Evolutionary conservation across 164 flowering plant genomes (phyloP), one percentile per base, ranked within the genome.

Genomic region (Magnolia changhungtana): DNA sequence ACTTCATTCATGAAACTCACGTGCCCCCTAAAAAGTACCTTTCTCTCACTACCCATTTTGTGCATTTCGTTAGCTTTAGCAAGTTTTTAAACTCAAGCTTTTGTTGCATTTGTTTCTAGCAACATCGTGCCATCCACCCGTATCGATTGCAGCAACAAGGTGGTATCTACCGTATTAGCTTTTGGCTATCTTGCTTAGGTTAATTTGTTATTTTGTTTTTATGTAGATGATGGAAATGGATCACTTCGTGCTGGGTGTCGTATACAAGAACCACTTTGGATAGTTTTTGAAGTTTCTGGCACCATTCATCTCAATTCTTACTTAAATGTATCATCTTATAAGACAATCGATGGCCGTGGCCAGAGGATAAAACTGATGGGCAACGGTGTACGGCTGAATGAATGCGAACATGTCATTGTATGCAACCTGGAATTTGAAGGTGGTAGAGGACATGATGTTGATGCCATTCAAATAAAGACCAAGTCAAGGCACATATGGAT

Each of bases 331-430:
- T 92, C 95, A 0, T 93, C 98, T 18, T 84, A 89, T 72, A 93
- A 92, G 80, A 93, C 96, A 18, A 85, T 93, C 37, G 98, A 93
- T 82, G 98, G 98, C 5, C 95, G 98, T 16, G 97, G 98, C 63
- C 92, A 92, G 45, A 87, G 90, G 84, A 79, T 94, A n/a, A 94
- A 88, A 74, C 78, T 94, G 52, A 85, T 90, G 1, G 96, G 94
- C 2, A 89, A 90, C 64, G 98, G 98, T 18, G 77, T 94, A 77
- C 87, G 91, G 85, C 82, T 94, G 76, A 91, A 90, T 82, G 91
- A 89, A 75, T 91, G 94, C 72, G 92, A 94, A 59, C 95, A 94
- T 81, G 90, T 94, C 21, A 92, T 94, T 49, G 67, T 94, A 50
- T 94, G 97, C 87, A 92, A 92, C 80, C 81, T 94, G 64, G 90